A percentile compares a stretch with the other conserved stretches of the same genome.
Evolutionary conservation across 352 stramenopile genomes (phyloP).

Genomic region (Globisporangium alternatum): DNA sequence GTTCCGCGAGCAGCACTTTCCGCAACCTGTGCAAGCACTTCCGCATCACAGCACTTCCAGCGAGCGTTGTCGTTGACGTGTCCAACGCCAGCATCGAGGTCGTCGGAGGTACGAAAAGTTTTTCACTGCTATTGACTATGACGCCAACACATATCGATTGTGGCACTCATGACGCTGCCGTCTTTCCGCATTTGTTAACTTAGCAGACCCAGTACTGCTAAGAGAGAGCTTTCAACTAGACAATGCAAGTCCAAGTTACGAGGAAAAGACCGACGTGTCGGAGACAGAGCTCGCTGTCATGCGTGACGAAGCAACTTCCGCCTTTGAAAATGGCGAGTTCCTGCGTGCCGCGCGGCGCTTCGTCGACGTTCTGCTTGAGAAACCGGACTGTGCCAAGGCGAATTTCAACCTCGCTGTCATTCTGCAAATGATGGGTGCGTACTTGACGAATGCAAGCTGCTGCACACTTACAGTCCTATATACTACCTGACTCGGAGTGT

Average conservation of each 20-base stretch:
- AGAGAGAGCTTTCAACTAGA: no score
- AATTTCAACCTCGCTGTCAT: conserved; percentile 81
- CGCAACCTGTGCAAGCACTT: conserved; percentile 38
- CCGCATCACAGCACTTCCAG: conserved; percentile 35
- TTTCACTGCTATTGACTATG: neutral
- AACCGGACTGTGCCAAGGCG: conserved; percentile 53
- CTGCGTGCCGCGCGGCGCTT: conserved; percentile 44
- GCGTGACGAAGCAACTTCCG: conserved; percentile 32
- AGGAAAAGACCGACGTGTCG: neutral
- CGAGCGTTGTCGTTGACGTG: conserved; percentile 28
- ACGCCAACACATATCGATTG: no score
- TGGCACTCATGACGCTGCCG: no score
- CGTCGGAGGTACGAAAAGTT: neutral
- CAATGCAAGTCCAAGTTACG: no score
- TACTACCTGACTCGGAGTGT: neutral
- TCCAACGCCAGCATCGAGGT: neutral
- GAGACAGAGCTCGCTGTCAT: conserved; percentile 32
- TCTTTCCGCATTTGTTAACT: no score
- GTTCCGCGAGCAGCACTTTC: conserved; percentile 28
- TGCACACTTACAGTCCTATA: no score
- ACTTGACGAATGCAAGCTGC: neutral
- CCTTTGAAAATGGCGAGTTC: conserved; percentile 60
- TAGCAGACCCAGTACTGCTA: neutral
- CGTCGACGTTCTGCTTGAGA: conserved; percentile 39
- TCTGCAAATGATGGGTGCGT: conserved; percentile 57